phyloP scores from a whole-genome alignment of 2,329 filamentous ascomycete species.

The Microcera coccophila region DNA sequence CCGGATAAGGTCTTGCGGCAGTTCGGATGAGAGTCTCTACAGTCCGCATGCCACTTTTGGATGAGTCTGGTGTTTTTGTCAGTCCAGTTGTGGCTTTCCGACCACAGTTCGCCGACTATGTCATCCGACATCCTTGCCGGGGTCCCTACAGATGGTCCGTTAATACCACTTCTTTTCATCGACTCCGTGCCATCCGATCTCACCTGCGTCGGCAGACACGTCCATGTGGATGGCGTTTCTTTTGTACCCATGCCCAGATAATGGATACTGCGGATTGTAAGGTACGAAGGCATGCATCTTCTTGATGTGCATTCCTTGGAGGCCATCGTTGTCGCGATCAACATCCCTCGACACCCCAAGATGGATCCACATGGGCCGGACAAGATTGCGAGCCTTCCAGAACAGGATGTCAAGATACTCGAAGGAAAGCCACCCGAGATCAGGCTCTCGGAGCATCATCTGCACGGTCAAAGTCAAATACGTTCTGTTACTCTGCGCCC shows the following conservation, averaged over 20 bases:
- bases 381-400: not conserved
- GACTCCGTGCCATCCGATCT: not conserved
- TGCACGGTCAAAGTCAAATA: not conserved
- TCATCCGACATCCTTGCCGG: not conserved
- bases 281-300: not conserved
- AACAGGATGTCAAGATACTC: not conserved
- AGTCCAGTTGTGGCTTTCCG: not conserved
- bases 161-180: not conserved
- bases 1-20: not conserved
- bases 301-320: not conserved
- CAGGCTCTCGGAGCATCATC: not conserved
- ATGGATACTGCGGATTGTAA: not conserved
- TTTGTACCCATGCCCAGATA: too few species aligned
- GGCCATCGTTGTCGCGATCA: too few species aligned
- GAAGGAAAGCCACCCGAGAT: not conserved
- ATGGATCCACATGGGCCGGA: not conserved
- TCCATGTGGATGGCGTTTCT: not conserved
- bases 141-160: not conserved
- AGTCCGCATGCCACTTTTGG: not conserved
- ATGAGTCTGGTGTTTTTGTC: not conserved
- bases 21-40: not conserved
- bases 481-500: not conserved
- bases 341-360: not conserved
- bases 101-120: not conserved
- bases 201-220: not conserved